Evolutionary conservation across 140 eudicot genomes (phyloP).

Genomic region (Oenanthe javanica): DNA sequence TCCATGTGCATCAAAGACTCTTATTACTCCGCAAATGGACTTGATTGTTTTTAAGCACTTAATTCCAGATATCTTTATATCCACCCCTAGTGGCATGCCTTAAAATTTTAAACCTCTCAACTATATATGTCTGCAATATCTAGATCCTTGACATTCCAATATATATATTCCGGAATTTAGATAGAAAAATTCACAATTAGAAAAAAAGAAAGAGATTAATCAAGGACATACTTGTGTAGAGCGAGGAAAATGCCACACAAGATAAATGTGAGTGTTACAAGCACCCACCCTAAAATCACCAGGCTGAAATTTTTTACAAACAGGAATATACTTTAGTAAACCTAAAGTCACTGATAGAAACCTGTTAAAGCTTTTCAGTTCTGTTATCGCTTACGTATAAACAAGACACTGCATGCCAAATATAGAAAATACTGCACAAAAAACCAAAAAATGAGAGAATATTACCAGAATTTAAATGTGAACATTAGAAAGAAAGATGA

Average conservation of each 20-base stretch:
- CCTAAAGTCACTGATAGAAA: background rate
- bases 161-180: background rate
- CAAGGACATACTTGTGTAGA: conserved; percentile 69
- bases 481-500: conserved; percentile 1
- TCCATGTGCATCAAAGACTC: background rate
- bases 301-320: conserved; percentile 44
- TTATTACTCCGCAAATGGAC: background rate
- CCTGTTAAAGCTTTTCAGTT: background rate
- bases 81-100: background rate
- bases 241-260: conserved; percentile 81
- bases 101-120: background rate
- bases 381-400: conserved; percentile 55
- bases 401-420: conserved; percentile 71
- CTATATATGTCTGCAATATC: background rate
- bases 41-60: background rate
- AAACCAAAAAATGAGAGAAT: conserved; percentile 13
- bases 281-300: conserved; percentile 82
- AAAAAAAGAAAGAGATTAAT: background rate
- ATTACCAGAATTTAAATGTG: conserved; percentile 9
- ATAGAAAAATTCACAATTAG: background rate
- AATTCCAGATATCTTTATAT: background rate
- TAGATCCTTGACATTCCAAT: background rate
- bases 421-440: conserved; percentile 67
- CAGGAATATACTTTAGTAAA: background rate
- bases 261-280: conserved; percentile 60